Percentiles rank a stretch among this genome's conserved stretches.
These are phyloP conservation scores for Fusarium vanettenii DNA, from an alignment of 2,329 filamentous ascomycete genomes.

Conservation along the genomic window DNA sequence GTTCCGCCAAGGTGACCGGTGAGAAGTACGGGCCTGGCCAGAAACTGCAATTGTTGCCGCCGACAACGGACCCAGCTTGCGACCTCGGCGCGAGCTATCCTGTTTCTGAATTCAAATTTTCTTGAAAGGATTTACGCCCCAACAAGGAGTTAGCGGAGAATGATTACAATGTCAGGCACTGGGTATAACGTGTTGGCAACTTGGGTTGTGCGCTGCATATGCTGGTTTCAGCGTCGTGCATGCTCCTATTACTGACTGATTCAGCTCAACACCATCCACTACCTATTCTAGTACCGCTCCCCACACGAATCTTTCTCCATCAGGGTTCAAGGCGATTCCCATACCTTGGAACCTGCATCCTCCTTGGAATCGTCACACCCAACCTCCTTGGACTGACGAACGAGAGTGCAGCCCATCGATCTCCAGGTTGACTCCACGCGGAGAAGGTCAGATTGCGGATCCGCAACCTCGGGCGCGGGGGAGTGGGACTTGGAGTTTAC, in stretches of 20 bases:
- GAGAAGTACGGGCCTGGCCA: constrained; percentile 10
- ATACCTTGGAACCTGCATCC: background rate
- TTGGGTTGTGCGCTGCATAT: background rate
- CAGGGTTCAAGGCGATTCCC: background rate
- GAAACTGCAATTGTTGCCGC: constrained; percentile 23
- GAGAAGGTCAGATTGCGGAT: constrained; percentile 24
- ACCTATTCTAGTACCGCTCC: background rate
- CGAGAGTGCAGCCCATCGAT: background rate
- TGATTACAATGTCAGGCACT: background rate
- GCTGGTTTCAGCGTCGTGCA: background rate
- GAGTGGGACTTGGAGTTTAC: constrained; percentile 15
- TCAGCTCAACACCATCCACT: background rate
- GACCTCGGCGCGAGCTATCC: constrained; percentile 16
- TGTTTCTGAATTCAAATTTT: background rate
- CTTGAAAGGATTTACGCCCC: background rate
- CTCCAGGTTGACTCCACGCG: constrained; percentile 15
- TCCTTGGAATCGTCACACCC: constrained; percentile 38
- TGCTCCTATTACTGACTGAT: background rate
- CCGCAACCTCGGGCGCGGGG: constrained; percentile 27
- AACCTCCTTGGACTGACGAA: background rate
- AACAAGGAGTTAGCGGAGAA: background rate
- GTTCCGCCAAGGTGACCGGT: constrained; percentile 16
- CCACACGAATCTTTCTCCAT: background rate
- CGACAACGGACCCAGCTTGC: constrained; percentile 35
- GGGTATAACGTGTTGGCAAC: background rate